phyloP scores from a whole-genome alignment of 192 early-diverging fungal genomes.

The Oehlia diaphana region DNA sequence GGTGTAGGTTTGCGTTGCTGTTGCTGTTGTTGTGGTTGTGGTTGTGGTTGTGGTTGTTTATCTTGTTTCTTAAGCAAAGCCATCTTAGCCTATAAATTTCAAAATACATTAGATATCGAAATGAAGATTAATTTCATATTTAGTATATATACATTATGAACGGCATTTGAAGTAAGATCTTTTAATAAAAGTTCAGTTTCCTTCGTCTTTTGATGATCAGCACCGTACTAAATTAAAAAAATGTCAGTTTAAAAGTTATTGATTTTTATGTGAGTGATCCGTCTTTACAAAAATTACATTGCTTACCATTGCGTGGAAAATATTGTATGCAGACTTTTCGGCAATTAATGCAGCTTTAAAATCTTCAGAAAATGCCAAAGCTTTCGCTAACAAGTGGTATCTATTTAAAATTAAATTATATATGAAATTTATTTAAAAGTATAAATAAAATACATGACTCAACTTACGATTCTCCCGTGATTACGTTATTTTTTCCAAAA shows the following conservation, averaged over 20 bases:
- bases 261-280: neutral
- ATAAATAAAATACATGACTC: neutral
- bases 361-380: conserved; percentile 68
- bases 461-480: conserved; percentile 57
- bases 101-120: neutral
- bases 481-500: conserved; percentile 68
- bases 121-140: neutral
- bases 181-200: conserved; percentile 67
- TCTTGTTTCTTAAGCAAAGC: conserved; percentile 18
- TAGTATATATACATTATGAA: conserved; percentile 45
- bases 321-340: conserved; percentile 67
- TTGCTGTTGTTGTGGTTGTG: neutral
- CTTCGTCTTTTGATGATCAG: conserved; percentile 71
- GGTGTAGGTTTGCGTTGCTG: neutral
- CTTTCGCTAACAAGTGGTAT: conserved; percentile 78
- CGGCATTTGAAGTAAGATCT: conserved; percentile 63
- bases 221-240: conserved; percentile 53
- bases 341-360: conserved; percentile 72
- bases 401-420: conserved; percentile 30
- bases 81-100: conserved; percentile 10
- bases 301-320: conserved; percentile 55
- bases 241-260: neutral
- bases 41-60: neutral
- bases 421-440: neutral
- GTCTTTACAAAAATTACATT: neutral